Conservation (phyloP, 1,284 basidiomycete species). For the Malassezia pachydermatis region DNA sequence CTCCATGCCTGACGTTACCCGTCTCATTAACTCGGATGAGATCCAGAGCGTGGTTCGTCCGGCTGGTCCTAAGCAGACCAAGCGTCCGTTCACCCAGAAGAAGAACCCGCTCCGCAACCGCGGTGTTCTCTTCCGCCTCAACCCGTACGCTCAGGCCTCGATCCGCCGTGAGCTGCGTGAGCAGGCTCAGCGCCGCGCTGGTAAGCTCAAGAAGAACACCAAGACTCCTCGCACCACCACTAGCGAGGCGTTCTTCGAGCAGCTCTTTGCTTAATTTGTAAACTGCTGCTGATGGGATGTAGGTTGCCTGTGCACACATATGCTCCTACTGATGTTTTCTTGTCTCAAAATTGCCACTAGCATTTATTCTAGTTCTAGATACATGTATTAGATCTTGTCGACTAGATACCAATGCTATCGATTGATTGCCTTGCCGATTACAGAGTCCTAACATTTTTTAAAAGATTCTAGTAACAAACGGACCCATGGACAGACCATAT, state of each 20-base stretch:
- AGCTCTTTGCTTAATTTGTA: conserved; percentile 53
- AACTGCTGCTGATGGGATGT: neutral
- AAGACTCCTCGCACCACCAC: conserved; percentile 59
- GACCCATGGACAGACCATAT: no score
- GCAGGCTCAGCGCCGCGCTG: conserved; percentile 38
- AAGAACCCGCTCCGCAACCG: conserved; percentile 94
- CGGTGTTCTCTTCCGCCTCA: conserved; percentile 91
- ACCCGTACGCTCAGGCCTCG: conserved; percentile 76
- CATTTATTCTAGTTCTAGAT: conserved; percentile 7
- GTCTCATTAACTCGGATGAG: conserved; percentile 72
- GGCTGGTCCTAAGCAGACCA: conserved; percentile 66
- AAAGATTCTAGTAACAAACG: neutral
- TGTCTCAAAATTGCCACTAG: conserved; percentile 7
- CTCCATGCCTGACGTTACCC: conserved; percentile 88
- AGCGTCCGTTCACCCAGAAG: conserved; percentile 96
- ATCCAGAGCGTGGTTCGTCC: conserved; percentile 71
- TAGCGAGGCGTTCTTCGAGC: conserved; percentile 63
- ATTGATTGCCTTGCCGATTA: neutral
- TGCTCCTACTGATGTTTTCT: no score
- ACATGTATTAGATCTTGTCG: conserved; percentile 2
- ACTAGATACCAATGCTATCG: conserved; percentile 7
- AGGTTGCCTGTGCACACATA: no score
- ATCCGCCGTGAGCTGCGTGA: conserved; percentile 42
- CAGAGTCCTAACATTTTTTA: neutral
- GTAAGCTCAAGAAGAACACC: conserved; percentile 32